Evolutionary conservation across 331 rosid species (phyloP).

Genomic region (Acacia concinna): DNA sequence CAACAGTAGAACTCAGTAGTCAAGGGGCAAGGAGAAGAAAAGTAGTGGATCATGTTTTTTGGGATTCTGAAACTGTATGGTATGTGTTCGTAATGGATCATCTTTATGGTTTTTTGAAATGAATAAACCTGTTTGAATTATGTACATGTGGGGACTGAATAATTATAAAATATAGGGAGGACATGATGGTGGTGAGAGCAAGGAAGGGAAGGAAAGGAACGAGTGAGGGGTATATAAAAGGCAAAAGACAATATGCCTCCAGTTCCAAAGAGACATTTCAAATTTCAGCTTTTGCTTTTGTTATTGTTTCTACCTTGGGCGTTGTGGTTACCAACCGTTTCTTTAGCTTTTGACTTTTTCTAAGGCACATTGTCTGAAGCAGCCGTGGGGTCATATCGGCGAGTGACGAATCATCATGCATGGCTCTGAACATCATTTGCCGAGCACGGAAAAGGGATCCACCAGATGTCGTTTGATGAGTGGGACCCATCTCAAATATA

Average conservation of each 20-base stretch:
- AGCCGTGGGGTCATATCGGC: slow-evolving; percentile 41
- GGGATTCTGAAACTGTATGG: slow-evolving; percentile 84
- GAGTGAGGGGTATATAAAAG: slow-evolving; percentile 1
- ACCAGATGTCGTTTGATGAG: slow-evolving; percentile 54
- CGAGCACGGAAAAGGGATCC: slow-evolving; percentile 43
- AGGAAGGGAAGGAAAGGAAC: slow-evolving; percentile 37
- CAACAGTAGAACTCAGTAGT: slow-evolving; percentile 57
- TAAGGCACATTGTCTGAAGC: slow-evolving; percentile 36
- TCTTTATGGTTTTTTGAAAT: slow-evolving; percentile 23
- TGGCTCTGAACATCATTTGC: slow-evolving; percentile 40
- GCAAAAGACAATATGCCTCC: slow-evolving; percentile 57
- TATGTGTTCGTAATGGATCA: not conserved
- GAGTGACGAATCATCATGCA: slow-evolving; percentile 21
- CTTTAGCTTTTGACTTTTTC: slow-evolving; percentile 23
- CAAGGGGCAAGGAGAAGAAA: slow-evolving; percentile 58
- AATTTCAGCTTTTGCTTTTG: slow-evolving; percentile 92
- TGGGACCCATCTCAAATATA: slow-evolving; percentile 34
- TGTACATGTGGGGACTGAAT: slow-evolving; percentile 87
- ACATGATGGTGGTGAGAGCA: slow-evolving; percentile 40
- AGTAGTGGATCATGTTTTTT: slow-evolving; percentile 47
- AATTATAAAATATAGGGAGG: slow-evolving; percentile 47
- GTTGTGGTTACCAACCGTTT: slow-evolving; percentile 59
- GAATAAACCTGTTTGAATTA: slow-evolving; percentile 24
- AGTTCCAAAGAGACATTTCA: slow-evolving; percentile 64
- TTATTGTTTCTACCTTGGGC: slow-evolving; percentile 34